phyloP scores from a whole-genome alignment of 345 rosid species.

The Mercurialis annua region DNA sequence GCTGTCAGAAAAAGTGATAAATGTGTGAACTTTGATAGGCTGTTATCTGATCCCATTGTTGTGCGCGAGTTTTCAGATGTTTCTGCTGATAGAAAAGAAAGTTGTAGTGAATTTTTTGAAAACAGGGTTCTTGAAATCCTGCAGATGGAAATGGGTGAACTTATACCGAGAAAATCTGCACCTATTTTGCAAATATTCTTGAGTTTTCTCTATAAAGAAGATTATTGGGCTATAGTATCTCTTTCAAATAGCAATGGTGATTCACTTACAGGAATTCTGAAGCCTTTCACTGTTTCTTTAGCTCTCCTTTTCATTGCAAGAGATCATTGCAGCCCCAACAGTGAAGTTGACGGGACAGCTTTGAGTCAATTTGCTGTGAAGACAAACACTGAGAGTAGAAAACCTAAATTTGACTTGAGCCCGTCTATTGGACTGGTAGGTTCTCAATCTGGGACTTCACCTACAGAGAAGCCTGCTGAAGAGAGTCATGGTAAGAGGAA shows the following conservation, averaged over 20 bases:
- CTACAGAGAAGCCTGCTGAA: constrained; percentile 17
- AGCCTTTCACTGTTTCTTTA: constrained; percentile 71
- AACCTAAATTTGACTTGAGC: constrained; percentile 14
- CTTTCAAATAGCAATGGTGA: constrained; percentile 44
- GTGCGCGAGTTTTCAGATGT: constrained; percentile 38
- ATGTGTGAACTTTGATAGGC: constrained; percentile 31
- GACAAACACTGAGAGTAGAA: constrained; percentile 10
- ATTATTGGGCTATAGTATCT: constrained; percentile 61
- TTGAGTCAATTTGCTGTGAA: constrained; percentile 18
- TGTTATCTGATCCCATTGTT: constrained; percentile 42
- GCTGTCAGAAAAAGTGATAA: constrained; percentile 45
- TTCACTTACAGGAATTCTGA: constrained; percentile 52
- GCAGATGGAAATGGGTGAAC: constrained; percentile 49
- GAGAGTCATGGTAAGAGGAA: constrained; percentile 33
- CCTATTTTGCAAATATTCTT: constrained; percentile 72
- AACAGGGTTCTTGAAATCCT: constrained; percentile 55
- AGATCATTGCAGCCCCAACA: constrained; percentile 25
- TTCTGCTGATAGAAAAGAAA: constrained; percentile 28
- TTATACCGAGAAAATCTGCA: constrained; percentile 32
- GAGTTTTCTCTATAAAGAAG: constrained; percentile 68
- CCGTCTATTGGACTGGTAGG: constrained; percentile 12
- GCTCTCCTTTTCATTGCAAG: constrained; percentile 47
- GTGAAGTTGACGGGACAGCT: constrained; percentile 16
- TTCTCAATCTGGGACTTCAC: constrained; percentile 23
- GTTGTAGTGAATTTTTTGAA: constrained; percentile 46